Evolutionary conservation across 2,329 filamentous ascomycete species (phyloP).

Genomic region (Trichophyton equinum): DNA sequence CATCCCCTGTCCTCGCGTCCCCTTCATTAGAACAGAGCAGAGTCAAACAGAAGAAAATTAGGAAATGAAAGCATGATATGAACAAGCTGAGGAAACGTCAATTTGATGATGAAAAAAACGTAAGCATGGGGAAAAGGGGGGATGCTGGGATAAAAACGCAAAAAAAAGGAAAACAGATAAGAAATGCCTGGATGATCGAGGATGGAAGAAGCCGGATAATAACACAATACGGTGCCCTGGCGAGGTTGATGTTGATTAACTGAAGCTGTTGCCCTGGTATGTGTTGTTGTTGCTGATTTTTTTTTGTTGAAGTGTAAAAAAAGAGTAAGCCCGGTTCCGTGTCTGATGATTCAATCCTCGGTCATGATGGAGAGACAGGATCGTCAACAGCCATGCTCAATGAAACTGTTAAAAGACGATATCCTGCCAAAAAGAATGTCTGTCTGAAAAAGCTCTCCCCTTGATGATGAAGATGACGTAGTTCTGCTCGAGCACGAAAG

Average conservation of each 20-base stretch:
- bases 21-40: constrained; percentile 7
- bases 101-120: constrained; percentile 7
- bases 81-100: background rate
- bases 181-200: constrained; percentile 10
- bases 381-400: constrained; percentile 1
- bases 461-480: constrained; percentile 2
- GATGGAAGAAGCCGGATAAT: background rate
- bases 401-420: constrained; percentile 2
- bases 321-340: background rate
- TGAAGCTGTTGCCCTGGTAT: background rate
- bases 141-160: constrained; percentile 8
- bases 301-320: background rate
- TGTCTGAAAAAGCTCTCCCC: background rate
- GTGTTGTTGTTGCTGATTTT: background rate
- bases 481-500: background rate
- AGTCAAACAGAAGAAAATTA: background rate
- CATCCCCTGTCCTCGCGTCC: background rate
- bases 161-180: constrained; percentile 8
- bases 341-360: background rate
- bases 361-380: background rate
- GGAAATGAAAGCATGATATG: constrained; percentile 10
- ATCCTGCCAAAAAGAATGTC: constrained; percentile 2
- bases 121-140: constrained; percentile 2
- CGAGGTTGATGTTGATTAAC: background rate
- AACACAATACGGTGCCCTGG: background rate